Percentiles rank a stretch among this genome's conserved stretches.
Conservation (phyloP, 23 red algal genomes). For the Chondrus crispus region DNA sequence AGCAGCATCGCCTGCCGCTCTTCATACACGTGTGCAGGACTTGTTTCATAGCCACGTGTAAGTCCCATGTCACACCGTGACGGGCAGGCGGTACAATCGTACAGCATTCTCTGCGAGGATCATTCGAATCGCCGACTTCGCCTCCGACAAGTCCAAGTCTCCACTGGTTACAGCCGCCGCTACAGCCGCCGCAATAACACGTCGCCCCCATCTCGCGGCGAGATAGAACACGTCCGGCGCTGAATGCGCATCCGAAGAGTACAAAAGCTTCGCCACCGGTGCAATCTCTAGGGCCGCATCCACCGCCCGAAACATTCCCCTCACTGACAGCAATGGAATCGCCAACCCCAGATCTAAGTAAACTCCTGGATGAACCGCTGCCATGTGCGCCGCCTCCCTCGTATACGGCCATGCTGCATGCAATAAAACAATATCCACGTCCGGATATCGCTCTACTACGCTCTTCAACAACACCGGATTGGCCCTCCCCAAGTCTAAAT, state of each 20-base stretch:
- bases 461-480: slow-evolving; percentile 24
- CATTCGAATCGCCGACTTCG: slow-evolving; percentile 22
- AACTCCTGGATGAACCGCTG: slow-evolving; percentile 1
- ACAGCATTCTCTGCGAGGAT: slow-evolving; percentile 54
- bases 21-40: no score
- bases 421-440: slow-evolving; percentile 30
- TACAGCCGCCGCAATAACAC: slow-evolving; percentile 28
- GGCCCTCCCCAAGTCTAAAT: slow-evolving; percentile 14
- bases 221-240: slow-evolving; percentile 52
- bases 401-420: slow-evolving; percentile 54
- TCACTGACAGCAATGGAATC: slow-evolving; percentile 35
- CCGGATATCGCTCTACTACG: not conserved
- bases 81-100: slow-evolving; percentile 19
- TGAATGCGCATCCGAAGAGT: slow-evolving; percentile 37
- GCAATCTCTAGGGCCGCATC: slow-evolving; percentile 34
- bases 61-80: not conserved
- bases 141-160: slow-evolving; percentile 45
- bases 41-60: no score
- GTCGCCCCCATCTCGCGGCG: slow-evolving; percentile 38
- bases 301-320: slow-evolving; percentile 38
- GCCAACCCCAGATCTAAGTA: slow-evolving; percentile 43
- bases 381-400: slow-evolving; percentile 38
- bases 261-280: slow-evolving; percentile 39
- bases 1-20: no score
- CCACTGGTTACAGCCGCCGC: slow-evolving; percentile 22